Evolutionary conservation across 2,329 filamentous ascomycete genomes (phyloP), one percentile per base, ranked within the genome.

Genomic region (Hymenoscyphus scutula): DNA sequence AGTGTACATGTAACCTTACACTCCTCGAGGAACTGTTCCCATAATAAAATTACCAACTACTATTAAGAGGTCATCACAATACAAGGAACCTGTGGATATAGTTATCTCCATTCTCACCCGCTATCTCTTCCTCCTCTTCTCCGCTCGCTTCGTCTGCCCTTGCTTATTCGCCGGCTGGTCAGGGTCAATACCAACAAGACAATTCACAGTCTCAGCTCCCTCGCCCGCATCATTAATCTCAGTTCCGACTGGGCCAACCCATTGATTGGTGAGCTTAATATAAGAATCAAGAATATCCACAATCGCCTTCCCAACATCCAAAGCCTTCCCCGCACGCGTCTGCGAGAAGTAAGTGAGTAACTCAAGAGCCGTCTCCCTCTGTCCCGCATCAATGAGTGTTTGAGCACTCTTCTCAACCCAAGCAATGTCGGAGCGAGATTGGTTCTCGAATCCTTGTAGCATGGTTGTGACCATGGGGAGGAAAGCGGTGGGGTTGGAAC

Each of bases 111-210:
- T 11, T 23, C 41, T 8, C 15, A 1, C 41, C 41, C 19, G 23
- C 19, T 48, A 25, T 17, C 19, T 48, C 41, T 23, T 48, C 6
- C 19, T 32, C 53, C 29, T 30, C 4, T 32, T 55, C 53, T 34
- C 29, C 53, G 8, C n/a, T n/a, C 32, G 34, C 23, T 10, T 32
- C 23, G 15, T 27, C 29, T n/a, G 8, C 15, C 32, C 17, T 17
- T 55, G 53, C 53, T 55, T 55, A 34, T 55, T 55, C 27, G 53
- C 7, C 23, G 53, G 53, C 32, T 55, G 27, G 34, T 55, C 53
- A 32, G 53, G 53, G 34, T 55, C 17, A 55, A 55, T 55, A 30
- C 53, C 53, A 3, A 55, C 53, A 10, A 55, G 32, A 55, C 53
- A 55, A 11, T 55, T 55, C 2, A 55, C 53, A 1, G 53, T 55